Evolutionary conservation across 2,329 filamentous ascomycete species (phyloP), one percentile per base, ranked within the genome.

Genomic region (Sphaerostilbella broomeana): DNA sequence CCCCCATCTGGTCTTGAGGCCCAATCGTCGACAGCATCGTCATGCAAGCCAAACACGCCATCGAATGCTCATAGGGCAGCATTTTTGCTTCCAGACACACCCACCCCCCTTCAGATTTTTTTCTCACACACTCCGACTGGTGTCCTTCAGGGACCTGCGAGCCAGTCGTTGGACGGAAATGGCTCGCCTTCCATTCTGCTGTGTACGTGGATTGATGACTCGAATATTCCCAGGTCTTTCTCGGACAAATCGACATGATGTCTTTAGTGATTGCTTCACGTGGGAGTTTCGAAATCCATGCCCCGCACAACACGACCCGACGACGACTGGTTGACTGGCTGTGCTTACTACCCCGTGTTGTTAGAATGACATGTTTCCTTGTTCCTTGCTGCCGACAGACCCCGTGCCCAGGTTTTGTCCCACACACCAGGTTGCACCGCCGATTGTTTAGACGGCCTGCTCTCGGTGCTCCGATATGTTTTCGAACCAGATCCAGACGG

Each of bases 11-110:
- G 11, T 25, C 22, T 44, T 41, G 42, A 41, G 25, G 42, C 42
- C 42, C 38, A 44, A 44, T 41, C 33, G 38, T 44, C 38, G 29
- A 32, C 38, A 28, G 24, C 13, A 32, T 29, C 31, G 42, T 34
- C 38, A 44, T 44, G 42, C 42, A 44, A 13, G 33, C 38, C 27
- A 22, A 24, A 25, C 16, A 19, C 15, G 15, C 24, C 29, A 25
- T 42, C 33, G 29, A 21, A 26, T 30, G 16, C n/a, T 27, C 22
- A 32, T 38, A 33, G 32, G 28, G 20, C 28, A 17, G 33, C 39
- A 36, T 24, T 21, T 33, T 27, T 27, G 34, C 18, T 19, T 16
- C 27, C 15, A 32, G 36, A 26, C 16, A 22, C 31, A 16, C 20
- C 28, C 15, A 26, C 22, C 21, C 28, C 34, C 38, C 35, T 38